phyloP scores from a whole-genome alignment of 2,329 filamentous ascomycete genomes.

The Pezizomycotina sp. region DNA sequence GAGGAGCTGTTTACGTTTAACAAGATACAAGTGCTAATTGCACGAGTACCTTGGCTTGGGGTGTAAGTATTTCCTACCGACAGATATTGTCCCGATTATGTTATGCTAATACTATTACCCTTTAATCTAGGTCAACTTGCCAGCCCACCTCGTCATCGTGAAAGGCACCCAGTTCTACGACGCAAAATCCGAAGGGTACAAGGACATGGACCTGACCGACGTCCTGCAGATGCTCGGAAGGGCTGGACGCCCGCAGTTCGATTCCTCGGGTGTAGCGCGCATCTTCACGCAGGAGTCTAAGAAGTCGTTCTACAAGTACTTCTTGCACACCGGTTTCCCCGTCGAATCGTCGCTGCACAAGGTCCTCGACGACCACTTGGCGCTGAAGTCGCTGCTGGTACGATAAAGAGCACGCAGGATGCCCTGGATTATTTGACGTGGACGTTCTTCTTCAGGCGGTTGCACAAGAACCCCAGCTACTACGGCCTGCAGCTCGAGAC shows the following conservation, averaged over 20 bases:
- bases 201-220: constrained; percentile 96
- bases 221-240: constrained; percentile 95
- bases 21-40: constrained; percentile 92
- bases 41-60: constrained; percentile 96
- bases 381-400: constrained; percentile 85
- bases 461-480: constrained; percentile 97
- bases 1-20: constrained; percentile 95
- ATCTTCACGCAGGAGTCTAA: constrained; percentile 97
- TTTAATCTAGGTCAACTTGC: constrained; percentile 50
- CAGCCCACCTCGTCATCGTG: constrained; percentile 89
- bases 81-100: too few species aligned
- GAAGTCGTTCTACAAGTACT: constrained; percentile 99
- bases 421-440: constrained; percentile 94
- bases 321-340: constrained; percentile 91
- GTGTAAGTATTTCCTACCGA: too few species aligned
- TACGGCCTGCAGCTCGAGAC: constrained; percentile 88
- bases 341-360: constrained; percentile 94
- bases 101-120: neutral
- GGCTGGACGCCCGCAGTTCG: constrained; percentile 89
- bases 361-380: constrained; percentile 93
- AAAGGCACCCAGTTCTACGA: constrained; percentile 98
- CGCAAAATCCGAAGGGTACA: constrained; percentile 92
- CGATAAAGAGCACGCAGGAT: constrained; percentile 86
- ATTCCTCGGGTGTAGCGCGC: constrained; percentile 77
- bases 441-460: constrained; percentile 96